Base-by-base conservation (phyloP, 2,329 filamentous ascomycete species). In the Colletotrichum sublineola region DNA sequence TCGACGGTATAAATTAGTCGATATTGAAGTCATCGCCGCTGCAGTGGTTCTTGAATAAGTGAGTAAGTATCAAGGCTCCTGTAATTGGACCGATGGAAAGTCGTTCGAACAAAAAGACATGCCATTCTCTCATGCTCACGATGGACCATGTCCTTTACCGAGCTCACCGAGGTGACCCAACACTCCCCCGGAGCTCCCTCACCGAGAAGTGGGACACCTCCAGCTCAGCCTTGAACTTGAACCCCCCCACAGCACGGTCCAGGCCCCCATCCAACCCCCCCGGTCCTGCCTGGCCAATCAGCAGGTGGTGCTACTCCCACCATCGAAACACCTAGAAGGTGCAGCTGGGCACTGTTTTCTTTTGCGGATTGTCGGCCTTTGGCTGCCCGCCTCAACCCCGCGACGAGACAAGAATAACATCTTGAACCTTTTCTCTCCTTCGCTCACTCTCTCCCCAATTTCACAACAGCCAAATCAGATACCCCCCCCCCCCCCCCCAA, bases 301-400 rank as follows among this genome's bases (percentile, higher is more conserved):
- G 62, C 46, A 31, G 53, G 68, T 46, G 70, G 74, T 63, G 73
- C 73, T 46, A 65, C 61, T 76, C 73, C 75, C 75, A 64, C 77
- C 79, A 82, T 84, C 82, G 82, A 84, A 84, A 77, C 78, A 83
- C 80, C 82, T 84, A 84, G 82, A 84, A 84, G 77, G 78, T 63
- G 57, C 58, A 67, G 76, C 76, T 77, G 66, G 76, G 67, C 75
- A 74, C 77, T 75, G 74, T 76, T 76, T 71, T 71, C 71, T 75
- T 73, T 58, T 55, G 44, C 63, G 53, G 61, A 50, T 20, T 6
- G 42, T 18, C 4, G 12, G 44, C 20, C 11, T 63, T 52, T 40
- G 15, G 48, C 67, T 61, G 71, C 36, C 33, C 53, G 53, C 53
- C 58, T 60, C 52, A 63, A 68, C 63, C 73, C 63, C 52, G 20